Conservation (phyloP, 2,329 filamentous ascomycete genomes). For the Aspergillus felis region DNA sequence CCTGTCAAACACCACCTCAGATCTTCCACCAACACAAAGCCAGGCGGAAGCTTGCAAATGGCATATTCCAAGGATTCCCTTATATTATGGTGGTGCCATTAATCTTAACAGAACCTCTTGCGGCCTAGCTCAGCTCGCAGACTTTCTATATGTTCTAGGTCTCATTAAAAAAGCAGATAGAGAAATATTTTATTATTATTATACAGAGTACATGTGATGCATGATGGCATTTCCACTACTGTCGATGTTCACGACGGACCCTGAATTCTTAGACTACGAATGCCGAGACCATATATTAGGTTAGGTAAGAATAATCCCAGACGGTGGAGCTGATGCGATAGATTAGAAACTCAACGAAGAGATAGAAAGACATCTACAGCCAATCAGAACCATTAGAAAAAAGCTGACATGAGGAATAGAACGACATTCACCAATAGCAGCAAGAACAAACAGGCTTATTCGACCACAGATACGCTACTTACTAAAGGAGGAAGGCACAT, state of each 20-base stretch:
- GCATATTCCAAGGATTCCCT: too few species aligned
- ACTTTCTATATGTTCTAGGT: too few species aligned
- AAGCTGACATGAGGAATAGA: constrained; percentile 14
- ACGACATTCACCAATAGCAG: constrained; percentile 19
- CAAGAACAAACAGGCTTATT: constrained; percentile 25
- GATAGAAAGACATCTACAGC: constrained; percentile 1
- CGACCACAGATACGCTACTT: constrained; percentile 12
- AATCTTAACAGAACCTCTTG: too few species aligned
- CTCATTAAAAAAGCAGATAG: too few species aligned
- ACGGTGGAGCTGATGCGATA: constrained; percentile 2
- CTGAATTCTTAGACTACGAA: not conserved
- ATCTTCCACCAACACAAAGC: too few species aligned
- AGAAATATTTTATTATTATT: not conserved
- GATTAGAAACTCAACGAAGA: constrained; percentile 2
- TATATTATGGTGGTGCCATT: too few species aligned
- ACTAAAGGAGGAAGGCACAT: constrained; percentile 19
- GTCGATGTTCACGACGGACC: not conserved
- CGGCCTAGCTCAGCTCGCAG: too few species aligned
- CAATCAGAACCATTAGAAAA: constrained; percentile 14
- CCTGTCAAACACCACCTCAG: not conserved
- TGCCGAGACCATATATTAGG: constrained; percentile 3
- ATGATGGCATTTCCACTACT: too few species aligned
- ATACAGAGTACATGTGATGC: not conserved
- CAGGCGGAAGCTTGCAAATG: too few species aligned
- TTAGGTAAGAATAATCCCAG: not conserved